Conservation (phyloP, 192 early-diverging fungal species). For the Spizellomyces punctatus region DNA sequence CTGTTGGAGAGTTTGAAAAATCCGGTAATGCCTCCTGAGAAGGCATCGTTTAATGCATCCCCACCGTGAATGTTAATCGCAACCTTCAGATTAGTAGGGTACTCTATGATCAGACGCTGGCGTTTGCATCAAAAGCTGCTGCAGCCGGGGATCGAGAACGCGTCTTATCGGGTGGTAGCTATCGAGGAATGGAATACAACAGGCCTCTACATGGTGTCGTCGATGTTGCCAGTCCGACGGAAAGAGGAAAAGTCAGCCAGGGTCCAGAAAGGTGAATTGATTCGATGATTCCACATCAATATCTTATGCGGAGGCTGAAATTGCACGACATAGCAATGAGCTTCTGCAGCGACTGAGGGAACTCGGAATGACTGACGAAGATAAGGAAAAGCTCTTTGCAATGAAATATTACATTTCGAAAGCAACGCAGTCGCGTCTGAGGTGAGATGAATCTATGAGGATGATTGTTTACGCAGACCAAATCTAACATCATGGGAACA, state of each 20-base stretch:
- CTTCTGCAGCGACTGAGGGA: slow-evolving; percentile 52
- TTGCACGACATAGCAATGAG: slow-evolving; percentile 9
- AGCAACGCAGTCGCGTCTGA: slow-evolving; percentile 54
- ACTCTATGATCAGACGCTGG: slow-evolving; percentile 62
- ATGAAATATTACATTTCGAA: slow-evolving; percentile 82
- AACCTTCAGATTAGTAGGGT: slow-evolving; percentile 42
- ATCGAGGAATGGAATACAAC: background rate
- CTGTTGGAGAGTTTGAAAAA: slow-evolving; percentile 70
- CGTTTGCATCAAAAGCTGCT: slow-evolving; percentile 47
- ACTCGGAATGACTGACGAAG: slow-evolving; percentile 75
- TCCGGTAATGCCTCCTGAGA: slow-evolving; percentile 46
- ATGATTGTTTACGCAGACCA: background rate
- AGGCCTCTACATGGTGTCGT: too few species aligned
- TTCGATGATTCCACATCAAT: too few species aligned
- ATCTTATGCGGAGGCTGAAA: too few species aligned
- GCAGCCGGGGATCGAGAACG: slow-evolving; percentile 15
- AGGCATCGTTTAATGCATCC: too few species aligned
- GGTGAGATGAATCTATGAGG: slow-evolving; percentile 3
- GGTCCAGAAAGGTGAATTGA: too few species aligned
- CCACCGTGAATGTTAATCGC: slow-evolving; percentile 7
- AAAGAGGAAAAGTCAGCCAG: too few species aligned
- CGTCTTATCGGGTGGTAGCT: background rate
- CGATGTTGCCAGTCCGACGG: too few species aligned
- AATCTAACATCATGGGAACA: background rate
- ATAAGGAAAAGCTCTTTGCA: slow-evolving; percentile 70